Base-by-base conservation (phyloP, 2,329 filamentous ascomycete species). In the Neofusicoccum ribis region DNA sequence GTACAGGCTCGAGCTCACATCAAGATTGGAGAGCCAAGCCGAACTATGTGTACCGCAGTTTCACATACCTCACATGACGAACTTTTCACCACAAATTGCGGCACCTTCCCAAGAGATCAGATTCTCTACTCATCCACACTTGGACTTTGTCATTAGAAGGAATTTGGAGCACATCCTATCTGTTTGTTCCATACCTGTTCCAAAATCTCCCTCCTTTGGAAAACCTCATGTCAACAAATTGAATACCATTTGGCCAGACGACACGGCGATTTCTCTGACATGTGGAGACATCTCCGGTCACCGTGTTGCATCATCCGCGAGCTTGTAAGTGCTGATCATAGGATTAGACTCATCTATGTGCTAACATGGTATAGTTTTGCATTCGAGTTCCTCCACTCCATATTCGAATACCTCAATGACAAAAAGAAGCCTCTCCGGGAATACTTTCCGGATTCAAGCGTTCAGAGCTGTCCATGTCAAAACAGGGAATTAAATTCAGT, bases 231-330 rank as follows among this genome's bases (percentile, higher is more conserved):
- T 1, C 3, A 4, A 4, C 23, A 51, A 3, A 0, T 36, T 23
- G 23, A 1, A 0, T 2, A 14, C n/a, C 36, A 12, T 1, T 8
- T 9, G 11, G 0, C 7, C 9, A 1, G 11, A 5, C 27, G 17
- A 23, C 0, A 7, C n/a, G 3, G n/a, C 1, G 3, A 52, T 67
- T 34, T 66, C 60, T 6, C 23, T 68, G 11, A 69, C 67, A 1
- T 69, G 66, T 44, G 67, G 67, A n/a, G 67, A 69, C 12, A 63
- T 66, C 0, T 66, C 67, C 34, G 67, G 66, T 5, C 67, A 69
- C 36, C 61, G 61, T 1, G 31, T 68, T 43, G 23, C 27, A 4
- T 27, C 63, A 20, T 39, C 36, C 36, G 62, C 65, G 27, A 68
- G 62, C 23, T 65, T 66, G 67, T 67, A 39, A 20, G 23, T 23